Base-by-base conservation (phyloP, 352 stramenopile genomes). In the Achlya hypogyna region DNA sequence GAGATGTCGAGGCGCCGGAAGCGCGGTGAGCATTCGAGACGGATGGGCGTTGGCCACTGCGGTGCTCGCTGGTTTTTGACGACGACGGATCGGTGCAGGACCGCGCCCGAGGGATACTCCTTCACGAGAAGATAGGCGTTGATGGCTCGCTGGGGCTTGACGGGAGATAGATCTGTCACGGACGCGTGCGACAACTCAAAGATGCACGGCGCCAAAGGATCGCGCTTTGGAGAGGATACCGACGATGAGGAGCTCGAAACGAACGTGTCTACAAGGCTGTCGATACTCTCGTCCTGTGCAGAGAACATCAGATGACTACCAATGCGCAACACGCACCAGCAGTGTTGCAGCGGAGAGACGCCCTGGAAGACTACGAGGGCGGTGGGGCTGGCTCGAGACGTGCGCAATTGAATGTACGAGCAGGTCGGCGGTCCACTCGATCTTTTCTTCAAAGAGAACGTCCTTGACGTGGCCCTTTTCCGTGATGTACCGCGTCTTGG, bases 401-500 rank as follows among this genome's bases (percentile, higher is more conserved):
- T 87, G 79, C 31, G 72, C 59, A 63, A 87, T 86, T 8, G 76
- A 68, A 6, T 56, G 35, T 47, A 87, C 70, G 16, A 63, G 68
- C 64, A 72, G 34, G 22, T 72, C 60, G 23, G 72, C 47, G 28
- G 72, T 76, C 84, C 84, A 92, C 49, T 88, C 75, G 58, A 92
- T 60, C 31, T 88, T 68, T 68, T 92, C 84, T 31, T 81, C 78
- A 68, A 78, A 90, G 6, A 90, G 70, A 32, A 79, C 72, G 52
- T 89, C 72, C 47, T 80, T 78, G 71, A 90, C 69, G 12, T 88
- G 68, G 9, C 84, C 84, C 64, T 87, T 77, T 53, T 92, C 81
- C 71, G 89, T 90, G 16, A 89, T 72, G 49, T 89, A 88, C 42
- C 74, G 78, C n/a, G 82, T 82, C 69, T 90, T 81, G 53, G 63